Evolutionary conservation across 768 basidiomycete genomes (phyloP).

Genomic region (Boletus eberwhitei): DNA sequence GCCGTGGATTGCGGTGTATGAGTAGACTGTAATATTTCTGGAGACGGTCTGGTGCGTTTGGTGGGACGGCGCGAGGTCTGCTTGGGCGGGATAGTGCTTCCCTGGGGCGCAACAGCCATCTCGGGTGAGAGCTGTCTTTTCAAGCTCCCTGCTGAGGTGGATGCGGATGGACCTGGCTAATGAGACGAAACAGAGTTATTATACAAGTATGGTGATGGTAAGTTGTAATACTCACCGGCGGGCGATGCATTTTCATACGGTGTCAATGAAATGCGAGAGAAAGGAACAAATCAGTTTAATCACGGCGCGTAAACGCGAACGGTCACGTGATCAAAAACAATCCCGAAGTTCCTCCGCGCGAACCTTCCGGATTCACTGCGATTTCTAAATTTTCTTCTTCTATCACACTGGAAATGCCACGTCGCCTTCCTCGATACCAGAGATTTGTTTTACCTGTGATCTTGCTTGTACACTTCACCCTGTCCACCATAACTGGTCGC

Average conservation of each 20-base stretch:
- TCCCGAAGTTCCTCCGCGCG: not conserved
- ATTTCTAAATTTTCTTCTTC: not conserved
- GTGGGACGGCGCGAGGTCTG: constrained; percentile 11
- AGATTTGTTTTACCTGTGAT: not conserved
- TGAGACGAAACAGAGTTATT: not conserved
- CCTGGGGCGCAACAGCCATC: not conserved
- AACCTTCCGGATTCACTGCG: not conserved
- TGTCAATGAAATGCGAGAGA: not conserved
- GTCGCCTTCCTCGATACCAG: not conserved
- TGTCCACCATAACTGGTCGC: too few relatives aligned
- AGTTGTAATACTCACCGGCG: constrained; percentile 12
- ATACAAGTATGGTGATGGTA: not conserved
- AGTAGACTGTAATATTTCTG: constrained; percentile 10
- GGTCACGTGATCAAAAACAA: constrained; percentile 30
- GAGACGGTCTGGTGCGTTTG: constrained; percentile 15
- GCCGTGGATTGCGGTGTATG: constrained; percentile 3
- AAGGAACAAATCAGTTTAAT: not conserved
- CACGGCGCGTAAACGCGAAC: not conserved
- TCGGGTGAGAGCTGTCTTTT: constrained; percentile 24
- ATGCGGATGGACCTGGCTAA: constrained; percentile 14
- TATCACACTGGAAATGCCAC: not conserved
- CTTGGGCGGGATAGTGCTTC: not conserved
- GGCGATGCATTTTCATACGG: constrained; percentile 10
- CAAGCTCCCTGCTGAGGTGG: constrained; percentile 19
- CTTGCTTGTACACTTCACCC: not conserved